A percentile compares a stretch with the other conserved stretches of the same genome.
Conservation (phyloP, 73 alveolate species). For the Symbiodinium natans region DNA sequence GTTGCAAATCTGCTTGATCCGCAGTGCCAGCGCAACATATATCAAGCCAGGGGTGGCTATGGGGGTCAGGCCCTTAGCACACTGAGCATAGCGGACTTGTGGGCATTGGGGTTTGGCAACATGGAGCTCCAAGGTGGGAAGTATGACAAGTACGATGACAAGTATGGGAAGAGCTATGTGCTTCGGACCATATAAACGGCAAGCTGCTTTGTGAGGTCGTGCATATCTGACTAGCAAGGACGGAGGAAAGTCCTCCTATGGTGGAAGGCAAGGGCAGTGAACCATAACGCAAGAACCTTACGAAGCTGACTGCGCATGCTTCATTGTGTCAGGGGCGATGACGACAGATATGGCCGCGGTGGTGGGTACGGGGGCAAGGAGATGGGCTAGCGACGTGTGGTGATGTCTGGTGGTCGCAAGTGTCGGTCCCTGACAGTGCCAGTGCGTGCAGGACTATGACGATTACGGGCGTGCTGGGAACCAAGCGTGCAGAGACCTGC, state of each 20-base stretch:
- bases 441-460: constrained; percentile 39
- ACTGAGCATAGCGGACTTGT: background rate
- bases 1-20: background rate
- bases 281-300: too few species aligned
- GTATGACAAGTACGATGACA: background rate
- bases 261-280: constrained; percentile 1
- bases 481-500: background rate
- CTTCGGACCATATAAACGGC: background rate
- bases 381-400: background rate
- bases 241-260: constrained; percentile 60
- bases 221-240: constrained; percentile 10
- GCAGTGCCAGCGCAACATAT: background rate
- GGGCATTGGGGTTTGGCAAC: background rate
- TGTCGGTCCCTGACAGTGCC: background rate
- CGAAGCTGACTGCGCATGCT: too few species aligned
- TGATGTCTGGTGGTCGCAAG: background rate
- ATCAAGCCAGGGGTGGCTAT: background rate
- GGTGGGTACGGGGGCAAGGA: constrained; percentile 46
- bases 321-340: constrained; percentile 65
- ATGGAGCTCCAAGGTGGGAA: background rate
- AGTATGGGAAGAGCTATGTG: background rate
- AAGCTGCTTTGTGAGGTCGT: background rate
- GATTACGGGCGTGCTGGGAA: constrained; percentile 41
- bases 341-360: constrained; percentile 85
- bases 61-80: background rate